These are phyloP conservation scores for Gracilaria gracilis DNA, from an alignment of 23 red algal species.

Conservation along the genomic window DNA sequence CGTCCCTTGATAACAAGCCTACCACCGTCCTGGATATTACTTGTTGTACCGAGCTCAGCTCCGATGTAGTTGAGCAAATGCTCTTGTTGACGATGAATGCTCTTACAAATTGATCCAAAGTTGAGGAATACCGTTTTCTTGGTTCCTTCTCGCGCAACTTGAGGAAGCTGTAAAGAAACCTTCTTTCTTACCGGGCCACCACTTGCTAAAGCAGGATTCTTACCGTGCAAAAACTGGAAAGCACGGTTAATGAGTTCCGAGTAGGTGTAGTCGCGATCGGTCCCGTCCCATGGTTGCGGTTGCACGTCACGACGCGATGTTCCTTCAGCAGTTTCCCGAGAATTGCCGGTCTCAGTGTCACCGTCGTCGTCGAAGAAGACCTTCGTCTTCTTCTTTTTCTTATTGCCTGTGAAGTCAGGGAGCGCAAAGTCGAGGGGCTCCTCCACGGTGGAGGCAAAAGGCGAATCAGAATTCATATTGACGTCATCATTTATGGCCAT, in stretches of 20 bases:
- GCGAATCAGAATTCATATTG: slow-evolving; percentile 1
- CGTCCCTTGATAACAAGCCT: slow-evolving; percentile 94
- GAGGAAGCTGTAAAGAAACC: slow-evolving; percentile 79
- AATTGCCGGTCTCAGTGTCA: slow-evolving; percentile 18
- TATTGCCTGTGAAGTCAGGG: slow-evolving; percentile 71
- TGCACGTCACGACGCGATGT: slow-evolving; percentile 50
- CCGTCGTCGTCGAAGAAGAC: slow-evolving; percentile 75
- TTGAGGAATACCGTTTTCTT: slow-evolving; percentile 98
- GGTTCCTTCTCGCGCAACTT: slow-evolving; percentile 89
- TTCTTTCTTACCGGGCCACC: slow-evolving; percentile 61
- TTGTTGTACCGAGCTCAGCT: slow-evolving; percentile 97
- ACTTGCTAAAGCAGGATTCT: slow-evolving; percentile 69
- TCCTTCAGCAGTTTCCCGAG: slow-evolving; percentile 17
- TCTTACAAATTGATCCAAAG: slow-evolving; percentile 96
- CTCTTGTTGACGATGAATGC: slow-evolving; percentile 93
- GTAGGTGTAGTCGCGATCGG: slow-evolving; percentile 98
- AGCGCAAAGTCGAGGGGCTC: slow-evolving; percentile 72
- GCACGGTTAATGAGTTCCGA: slow-evolving; percentile 79
- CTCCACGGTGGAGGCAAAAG: background rate
- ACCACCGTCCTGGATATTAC: slow-evolving; percentile 91
- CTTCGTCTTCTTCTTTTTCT: slow-evolving; percentile 93
- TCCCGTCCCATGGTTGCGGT: slow-evolving; percentile 80
- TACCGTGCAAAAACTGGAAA: slow-evolving; percentile 92
- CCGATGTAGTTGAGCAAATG: slow-evolving; percentile 92
- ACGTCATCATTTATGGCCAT: slow-evolving; percentile 27